Conservation (phyloP, 257 asterid species). For the Solanum tacnaense region DNA sequence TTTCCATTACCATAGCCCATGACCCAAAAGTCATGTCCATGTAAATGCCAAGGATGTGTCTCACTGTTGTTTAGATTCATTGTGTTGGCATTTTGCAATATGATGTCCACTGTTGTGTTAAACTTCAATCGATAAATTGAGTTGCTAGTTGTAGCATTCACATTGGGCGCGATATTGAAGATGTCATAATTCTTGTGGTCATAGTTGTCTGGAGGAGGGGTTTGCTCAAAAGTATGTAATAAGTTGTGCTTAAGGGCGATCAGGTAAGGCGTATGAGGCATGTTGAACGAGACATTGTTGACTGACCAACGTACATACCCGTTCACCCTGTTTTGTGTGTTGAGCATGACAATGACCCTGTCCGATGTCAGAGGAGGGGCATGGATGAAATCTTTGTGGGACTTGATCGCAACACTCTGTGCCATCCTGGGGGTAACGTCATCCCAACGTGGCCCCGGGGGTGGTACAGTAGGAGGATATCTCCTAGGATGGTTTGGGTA, state of each 20-base stretch:
- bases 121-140: constrained; percentile 42
- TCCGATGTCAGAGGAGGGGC: constrained; percentile 57
- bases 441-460: constrained; percentile 60
- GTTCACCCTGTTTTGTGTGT: constrained; percentile 53
- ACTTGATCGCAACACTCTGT: constrained; percentile 44
- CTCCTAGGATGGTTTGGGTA: constrained; percentile 56
- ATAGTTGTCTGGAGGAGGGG: constrained; percentile 54
- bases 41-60: constrained; percentile 98
- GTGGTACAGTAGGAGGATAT: constrained; percentile 43
- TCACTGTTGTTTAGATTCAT: constrained; percentile 57
- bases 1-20: constrained; percentile 70
- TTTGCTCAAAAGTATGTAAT: constrained; percentile 28
- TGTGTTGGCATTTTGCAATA: constrained; percentile 75
- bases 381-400: constrained; percentile 37
- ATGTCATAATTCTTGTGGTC: constrained; percentile 39
- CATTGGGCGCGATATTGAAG: constrained; percentile 5
- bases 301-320: constrained; percentile 56
- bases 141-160: constrained; percentile 53
- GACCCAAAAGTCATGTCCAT: constrained; percentile 96
- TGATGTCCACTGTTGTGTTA: constrained; percentile 63
- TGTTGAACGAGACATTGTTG: constrained; percentile 61
- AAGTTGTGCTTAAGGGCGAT: constrained; percentile 42
- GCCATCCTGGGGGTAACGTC: constrained; percentile 30
- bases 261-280: constrained; percentile 72
- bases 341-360: constrained; percentile 74